A percentile compares a stretch with the other conserved stretches of the same genome.
Evolutionary conservation across 306 rosid genomes (phyloP).

Genomic region (Mimosa bimucronata): DNA sequence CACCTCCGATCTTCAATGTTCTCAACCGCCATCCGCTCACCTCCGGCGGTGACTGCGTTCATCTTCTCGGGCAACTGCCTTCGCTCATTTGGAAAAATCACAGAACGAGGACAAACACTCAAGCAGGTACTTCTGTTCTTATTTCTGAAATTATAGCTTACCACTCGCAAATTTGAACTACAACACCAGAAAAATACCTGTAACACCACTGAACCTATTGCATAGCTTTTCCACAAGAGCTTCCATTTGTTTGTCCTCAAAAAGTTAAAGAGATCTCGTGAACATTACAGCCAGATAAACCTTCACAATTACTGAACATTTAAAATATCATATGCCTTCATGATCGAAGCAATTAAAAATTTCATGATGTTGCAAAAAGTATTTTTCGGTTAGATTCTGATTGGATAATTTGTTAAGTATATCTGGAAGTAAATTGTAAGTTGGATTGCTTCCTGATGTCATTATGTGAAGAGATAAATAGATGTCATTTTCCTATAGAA

Average conservation of each 20-base stretch:
- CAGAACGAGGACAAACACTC: too few species aligned
- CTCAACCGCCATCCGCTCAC: too few species aligned
- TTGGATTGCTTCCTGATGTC: conserved; percentile 83
- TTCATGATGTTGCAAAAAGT: conserved; percentile 95
- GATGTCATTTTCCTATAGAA: conserved; percentile 2
- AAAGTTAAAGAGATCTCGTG: conserved; percentile 39
- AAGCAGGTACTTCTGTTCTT: too few species aligned
- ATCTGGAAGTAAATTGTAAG: conserved; percentile 95
- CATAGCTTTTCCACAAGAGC: conserved; percentile 96
- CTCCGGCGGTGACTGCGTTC: too few species aligned
- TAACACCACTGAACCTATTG: conserved; percentile 85
- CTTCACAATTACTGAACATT: conserved; percentile 17
- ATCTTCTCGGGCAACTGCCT: too few species aligned
- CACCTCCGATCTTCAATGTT: too few species aligned
- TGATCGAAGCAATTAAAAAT: conserved; percentile 88
- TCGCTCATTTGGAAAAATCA: too few species aligned
- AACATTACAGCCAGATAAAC: conserved; percentile 29
- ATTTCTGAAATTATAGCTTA: too few species aligned
- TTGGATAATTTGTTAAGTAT: conserved; percentile 85
- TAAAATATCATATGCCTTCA: conserved; percentile 61
- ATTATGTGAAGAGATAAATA: conserved; percentile 30
- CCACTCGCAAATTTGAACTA: too few species aligned
- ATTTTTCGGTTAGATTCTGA: conserved; percentile 72
- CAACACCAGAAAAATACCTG: conserved; percentile 75
- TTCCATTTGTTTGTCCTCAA: conserved; percentile 95